Base-by-base conservation (phyloP, 2,329 filamentous ascomycete species). In the Fusarium luffae region DNA sequence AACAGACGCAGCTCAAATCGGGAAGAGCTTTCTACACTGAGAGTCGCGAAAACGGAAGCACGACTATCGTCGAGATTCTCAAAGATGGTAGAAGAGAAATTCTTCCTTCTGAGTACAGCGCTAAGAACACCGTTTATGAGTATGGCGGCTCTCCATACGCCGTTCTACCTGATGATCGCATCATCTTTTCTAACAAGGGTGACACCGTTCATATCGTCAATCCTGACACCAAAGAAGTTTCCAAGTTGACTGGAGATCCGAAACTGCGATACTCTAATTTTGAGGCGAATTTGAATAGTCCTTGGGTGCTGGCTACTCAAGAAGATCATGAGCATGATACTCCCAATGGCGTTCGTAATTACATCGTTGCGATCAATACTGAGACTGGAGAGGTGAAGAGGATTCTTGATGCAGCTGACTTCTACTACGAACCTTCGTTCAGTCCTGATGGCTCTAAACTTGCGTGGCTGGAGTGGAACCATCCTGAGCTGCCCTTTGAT, bases 401-500 rank as follows among this genome's bases (percentile, higher is more conserved):
- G 2, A 69, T 86, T 5, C 79, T 80, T 0, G 63, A 77, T 7
- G 84, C 82, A 0, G 82, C 84, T 4, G 86, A 88, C 70, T 88
- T 88, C 54, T 88, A 87, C 71, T 82, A 80, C 23, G 79, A 82
- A 23, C 85, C 86, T 0, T 81, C 81, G 18, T 87, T 84, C 67
- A 85, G 81, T 62, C 79, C 76, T 1, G 81, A 85, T 63, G 84
- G 84, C 3, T 78, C 74, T 9, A 81, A 79, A 51, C 67, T 87
- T 27, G 80, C 77, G n/a, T 88, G 86, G 85, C 77, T 85, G 14
- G 82, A 88, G 62, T 88, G 86, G 86, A 77, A 84, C 19, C 84
- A 87, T 66, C 86, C 85, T 0, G 80, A 85, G 50, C 81, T 88
- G 77, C 84, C 85, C 0, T 88, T 85, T 78, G 82, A 82, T 2